Base-by-base conservation (phyloP, 805 yeast genomes). In the Cyberlindnera suaveolens region DNA sequence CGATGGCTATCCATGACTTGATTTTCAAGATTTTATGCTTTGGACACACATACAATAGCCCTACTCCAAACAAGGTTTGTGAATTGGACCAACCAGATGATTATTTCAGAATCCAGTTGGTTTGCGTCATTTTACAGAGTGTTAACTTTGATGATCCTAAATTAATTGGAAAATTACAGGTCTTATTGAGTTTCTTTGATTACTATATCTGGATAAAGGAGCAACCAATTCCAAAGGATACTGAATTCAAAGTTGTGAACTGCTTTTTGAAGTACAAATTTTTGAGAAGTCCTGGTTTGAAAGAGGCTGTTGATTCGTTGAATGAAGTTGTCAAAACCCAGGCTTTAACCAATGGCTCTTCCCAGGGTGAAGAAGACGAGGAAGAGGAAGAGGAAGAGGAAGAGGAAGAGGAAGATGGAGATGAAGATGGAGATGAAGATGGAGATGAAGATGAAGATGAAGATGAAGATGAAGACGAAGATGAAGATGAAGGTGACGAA, bases 71-170 rank as follows among this genome's bases (percentile, higher is more conserved):
- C 18, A 49, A 44, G 4, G 34, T 56, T 3, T 65, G 70, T 27
- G 72, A 64, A 15, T 40, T 72, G n/a, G 96, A 89, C 62, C 64
- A 64, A 11, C 80, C 82, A 0, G 74, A 79, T 51, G 80, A 85
- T 53, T 85, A 80, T 56, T 86, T 87, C 61, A 70, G 96, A 44
- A 66, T 87, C 31, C 78, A 78, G 33, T 62, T 89, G 56, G 61
- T 75, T 16, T 56, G 74, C 23, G 58, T 68, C 0, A 56, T 78
- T 5, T 53, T 82, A 16, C 60, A 61, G n/a, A 60, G 58, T 9
- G 36, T 67, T 3, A 46, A 50, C n/a, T 8, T 46, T 11, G 47
- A 53, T 15, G 49, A 44, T 18, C 44, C 49, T 3, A 50, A 48
- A 10, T 41, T 48, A 8, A 36, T 27, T 13, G 45, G 53, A 4